Base-by-base conservation (phyloP, 805 yeast species). In the Debaryomyces prosopidis region DNA sequence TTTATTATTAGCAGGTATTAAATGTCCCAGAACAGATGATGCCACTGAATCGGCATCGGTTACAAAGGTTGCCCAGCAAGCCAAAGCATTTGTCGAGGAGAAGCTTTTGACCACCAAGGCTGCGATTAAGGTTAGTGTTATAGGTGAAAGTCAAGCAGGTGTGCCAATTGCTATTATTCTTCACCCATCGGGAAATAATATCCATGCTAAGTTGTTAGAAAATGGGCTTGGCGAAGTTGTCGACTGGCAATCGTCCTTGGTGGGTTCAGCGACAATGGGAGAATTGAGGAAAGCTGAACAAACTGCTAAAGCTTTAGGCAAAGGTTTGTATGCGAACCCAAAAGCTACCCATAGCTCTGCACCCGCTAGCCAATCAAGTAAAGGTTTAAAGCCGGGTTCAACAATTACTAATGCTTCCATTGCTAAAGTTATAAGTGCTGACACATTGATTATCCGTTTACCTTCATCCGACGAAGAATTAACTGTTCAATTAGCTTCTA, bases 141-240 rank as follows among this genome's bases (percentile, higher is more conserved):
- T 85, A 28, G 92, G 90, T 28, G 80, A 76, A 50, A 77, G 77
- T 36, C 77, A 83, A 42, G 65, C 75, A n/a, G 88, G 87, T 9
- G 76, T 82, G 20, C 77, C 84, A 7, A 69, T 84, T 44, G 87
- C 76, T 15, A 66, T 77, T 39, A 62, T 88, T 31, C 59, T 71
- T 44, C 92, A 87, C 58, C 89, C 95, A 27, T 85, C 87, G 4
- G 96, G 96, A 14, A 71, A 71, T 53, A 82, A 83, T 49, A 82
- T 88, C 54, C 81, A 85, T 46, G 86, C 82, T 52, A 79, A 80
- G 51, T 68, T 89, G 45, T 73, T 89, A 47, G 80, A 77, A 45
- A 74, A 73, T 44, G 96, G 96, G 9, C 72, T 84, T 26, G 96
- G 85, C 10, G 83, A 81, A 52, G 81, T 88, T 40, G 79, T 82